Conservation (phyloP, 257 asterid genomes). For the Leptodermis oblonga region DNA sequence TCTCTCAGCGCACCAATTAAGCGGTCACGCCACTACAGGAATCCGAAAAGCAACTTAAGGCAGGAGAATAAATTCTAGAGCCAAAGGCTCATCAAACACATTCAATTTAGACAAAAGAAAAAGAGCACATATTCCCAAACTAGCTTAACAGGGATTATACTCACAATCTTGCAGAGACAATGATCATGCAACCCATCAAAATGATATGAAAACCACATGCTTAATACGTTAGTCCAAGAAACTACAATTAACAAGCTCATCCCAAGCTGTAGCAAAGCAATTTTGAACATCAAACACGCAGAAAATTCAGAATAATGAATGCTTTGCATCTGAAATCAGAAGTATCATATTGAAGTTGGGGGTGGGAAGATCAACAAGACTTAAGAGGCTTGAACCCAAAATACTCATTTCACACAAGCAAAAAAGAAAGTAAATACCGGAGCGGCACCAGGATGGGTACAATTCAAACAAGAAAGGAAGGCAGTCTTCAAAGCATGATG, state of each 20-base stretch:
- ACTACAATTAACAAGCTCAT: background rate
- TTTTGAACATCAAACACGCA: background rate
- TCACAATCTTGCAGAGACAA: background rate
- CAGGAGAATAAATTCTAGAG: background rate
- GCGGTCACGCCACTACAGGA: constrained; percentile 80
- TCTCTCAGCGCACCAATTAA: constrained; percentile 69
- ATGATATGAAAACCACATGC: background rate
- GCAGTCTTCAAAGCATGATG: constrained; percentile 83
- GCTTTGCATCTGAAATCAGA: background rate
- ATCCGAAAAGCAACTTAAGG: constrained; percentile 1
- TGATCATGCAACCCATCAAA: background rate
- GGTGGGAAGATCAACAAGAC: background rate
- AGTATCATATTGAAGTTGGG: background rate
- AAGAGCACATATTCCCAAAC: background rate
- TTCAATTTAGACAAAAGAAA: background rate
- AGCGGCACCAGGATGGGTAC: constrained; percentile 93
- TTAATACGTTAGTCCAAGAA: background rate
- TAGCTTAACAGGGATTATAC: background rate
- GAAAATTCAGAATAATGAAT: background rate
- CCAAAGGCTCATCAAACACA: background rate
- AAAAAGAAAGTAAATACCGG: constrained; percentile 56
- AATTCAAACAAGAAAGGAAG: constrained; percentile 79
- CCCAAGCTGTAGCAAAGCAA: background rate
- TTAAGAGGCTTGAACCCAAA: background rate
- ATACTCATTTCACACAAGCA: constrained; percentile 9